These are phyloP conservation scores for Auriscalpium orientale DNA, from an alignment of 768 basidiomycete species.

Conservation along the genomic window DNA sequence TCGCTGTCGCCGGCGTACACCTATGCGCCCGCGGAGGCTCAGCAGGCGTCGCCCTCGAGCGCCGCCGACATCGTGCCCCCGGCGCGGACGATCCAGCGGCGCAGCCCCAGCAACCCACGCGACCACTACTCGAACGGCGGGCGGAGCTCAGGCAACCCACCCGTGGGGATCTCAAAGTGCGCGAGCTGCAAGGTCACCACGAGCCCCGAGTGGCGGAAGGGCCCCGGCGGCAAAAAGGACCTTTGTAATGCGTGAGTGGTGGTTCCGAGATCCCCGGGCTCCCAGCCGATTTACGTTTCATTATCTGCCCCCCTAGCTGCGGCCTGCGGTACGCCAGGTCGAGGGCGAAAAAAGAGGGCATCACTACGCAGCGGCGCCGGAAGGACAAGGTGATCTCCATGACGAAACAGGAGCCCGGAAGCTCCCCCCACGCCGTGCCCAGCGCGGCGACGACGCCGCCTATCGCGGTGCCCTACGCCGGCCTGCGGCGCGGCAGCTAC, in stretches of 20 bases:
- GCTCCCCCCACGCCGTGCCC: conserved; percentile 20
- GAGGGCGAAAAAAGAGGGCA: conserved; percentile 81
- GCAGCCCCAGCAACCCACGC: conserved; percentile 40
- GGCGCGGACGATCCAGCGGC: conserved; percentile 40
- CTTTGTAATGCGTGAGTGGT: conserved; percentile 81
- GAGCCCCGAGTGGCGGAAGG: conserved; percentile 90
- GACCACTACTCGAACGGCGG: conserved; percentile 39
- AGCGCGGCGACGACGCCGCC: conserved; percentile 15
- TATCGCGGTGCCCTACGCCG: conserved; percentile 38
- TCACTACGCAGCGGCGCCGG: conserved; percentile 48
- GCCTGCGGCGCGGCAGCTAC: conserved; percentile 39
- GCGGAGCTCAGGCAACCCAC: conserved; percentile 54
- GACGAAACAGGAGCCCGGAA: conserved; percentile 17
- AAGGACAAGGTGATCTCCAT: conserved; percentile 47
- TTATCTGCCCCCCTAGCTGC: conserved; percentile 50
- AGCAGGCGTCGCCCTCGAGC: conserved; percentile 20
- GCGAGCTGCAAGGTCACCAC: conserved; percentile 73
- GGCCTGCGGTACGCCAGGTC: conserved; percentile 83
- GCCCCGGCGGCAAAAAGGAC: conserved; percentile 85
- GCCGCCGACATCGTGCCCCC: conserved; percentile 42
- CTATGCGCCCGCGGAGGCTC: conserved; percentile 13
- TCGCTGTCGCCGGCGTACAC: conserved; percentile 18
- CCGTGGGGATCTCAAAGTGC: conserved; percentile 65
- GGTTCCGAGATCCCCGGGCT: conserved; percentile 13
- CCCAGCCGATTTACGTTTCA: conserved; percentile 15